Conservation (phyloP, 148 eudicot species). For the Oxyria digyna region DNA sequence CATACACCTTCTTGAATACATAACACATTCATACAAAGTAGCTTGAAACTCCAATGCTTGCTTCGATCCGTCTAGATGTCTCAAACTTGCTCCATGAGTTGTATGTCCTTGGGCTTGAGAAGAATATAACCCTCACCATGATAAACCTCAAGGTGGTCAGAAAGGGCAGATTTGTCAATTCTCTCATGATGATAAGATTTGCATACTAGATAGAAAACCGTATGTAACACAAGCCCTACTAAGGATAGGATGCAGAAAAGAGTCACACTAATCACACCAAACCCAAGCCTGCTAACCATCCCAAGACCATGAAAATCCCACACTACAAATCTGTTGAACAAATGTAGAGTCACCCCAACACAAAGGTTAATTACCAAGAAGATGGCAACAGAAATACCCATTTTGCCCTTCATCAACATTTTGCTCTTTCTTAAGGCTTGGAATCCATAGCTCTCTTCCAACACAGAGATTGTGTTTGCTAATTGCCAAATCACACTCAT, state of each 20-base stretch:
- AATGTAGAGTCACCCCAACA: neutral
- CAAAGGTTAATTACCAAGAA: neutral
- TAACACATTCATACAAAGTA: too few species aligned
- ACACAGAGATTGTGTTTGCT: neutral
- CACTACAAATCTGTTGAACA: conserved; percentile 1
- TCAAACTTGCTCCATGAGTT: neutral
- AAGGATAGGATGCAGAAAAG: conserved; percentile 22
- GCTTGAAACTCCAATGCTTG: too few species aligned
- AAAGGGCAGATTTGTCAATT: conserved; percentile 38
- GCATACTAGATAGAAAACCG: conserved; percentile 49
- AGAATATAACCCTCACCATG: conserved; percentile 21
- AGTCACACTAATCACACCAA: conserved; percentile 23
- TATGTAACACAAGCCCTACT: conserved; percentile 33
- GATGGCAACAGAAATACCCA: neutral
- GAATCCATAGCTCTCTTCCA: conserved; percentile 8
- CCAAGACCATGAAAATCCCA: conserved; percentile 17
- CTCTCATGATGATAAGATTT: conserved; percentile 46
- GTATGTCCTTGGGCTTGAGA: neutral
- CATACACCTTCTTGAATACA: too few species aligned
- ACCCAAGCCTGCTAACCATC: conserved; percentile 14
- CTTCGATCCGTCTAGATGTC: too few species aligned
- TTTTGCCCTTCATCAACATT: conserved; percentile 4
- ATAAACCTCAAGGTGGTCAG: conserved; percentile 43
- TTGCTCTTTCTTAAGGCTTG: conserved; percentile 3
- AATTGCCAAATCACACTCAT: conserved; percentile 7